Conservation (phyloP, 2,329 filamentous ascomycete species). For the Sclerotinia nivalis region DNA sequence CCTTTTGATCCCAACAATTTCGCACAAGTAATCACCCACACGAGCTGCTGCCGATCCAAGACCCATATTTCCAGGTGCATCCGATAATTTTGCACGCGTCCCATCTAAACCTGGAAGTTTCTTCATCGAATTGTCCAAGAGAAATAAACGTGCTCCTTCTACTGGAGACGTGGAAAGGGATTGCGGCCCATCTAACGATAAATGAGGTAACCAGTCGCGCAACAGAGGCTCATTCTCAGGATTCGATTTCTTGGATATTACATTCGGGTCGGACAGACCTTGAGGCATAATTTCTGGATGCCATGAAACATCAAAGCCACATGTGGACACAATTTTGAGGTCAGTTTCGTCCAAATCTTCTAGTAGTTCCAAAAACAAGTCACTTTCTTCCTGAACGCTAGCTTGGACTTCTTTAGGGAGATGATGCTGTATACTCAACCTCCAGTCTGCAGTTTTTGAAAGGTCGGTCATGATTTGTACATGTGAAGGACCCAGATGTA, state of each 20-base stretch:
- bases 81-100: background rate
- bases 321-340: background rate
- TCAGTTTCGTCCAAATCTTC: background rate
- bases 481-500: constrained; percentile 23
- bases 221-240: background rate
- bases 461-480: constrained; percentile 19
- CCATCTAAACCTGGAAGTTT: background rate
- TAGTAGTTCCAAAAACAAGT: constrained; percentile 22
- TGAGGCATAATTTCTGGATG: background rate
- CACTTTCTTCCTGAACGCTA: constrained; percentile 23
- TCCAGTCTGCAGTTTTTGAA: constrained; percentile 20
- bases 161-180: background rate
- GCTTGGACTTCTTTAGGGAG: background rate
- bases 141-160: background rate
- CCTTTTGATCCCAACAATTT: background rate
- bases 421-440: constrained; percentile 18
- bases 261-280: background rate
- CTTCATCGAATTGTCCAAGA: background rate
- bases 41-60: background rate
- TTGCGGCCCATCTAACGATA: background rate
- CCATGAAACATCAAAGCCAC: constrained; percentile 13
- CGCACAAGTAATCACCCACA: constrained; percentile 8
- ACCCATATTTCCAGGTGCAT: background rate
- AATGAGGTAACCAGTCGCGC: background rate
- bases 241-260: background rate